Evolutionary conservation across 345 rosid species (phyloP).

Genomic region (Nephelium lappaceum): DNA sequence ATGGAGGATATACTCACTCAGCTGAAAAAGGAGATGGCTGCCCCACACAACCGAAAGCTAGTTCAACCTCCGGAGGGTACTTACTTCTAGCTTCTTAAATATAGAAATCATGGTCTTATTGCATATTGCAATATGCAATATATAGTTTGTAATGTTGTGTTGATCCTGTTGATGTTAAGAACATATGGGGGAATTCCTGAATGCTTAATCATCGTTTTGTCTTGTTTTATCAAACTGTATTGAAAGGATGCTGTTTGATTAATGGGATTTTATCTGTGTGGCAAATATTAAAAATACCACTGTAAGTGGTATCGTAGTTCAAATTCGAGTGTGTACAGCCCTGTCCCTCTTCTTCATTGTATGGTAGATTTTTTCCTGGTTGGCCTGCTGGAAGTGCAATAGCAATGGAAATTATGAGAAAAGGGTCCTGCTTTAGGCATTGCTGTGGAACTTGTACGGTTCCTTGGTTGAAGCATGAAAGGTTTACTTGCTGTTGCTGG

Average conservation of each 20-base stretch:
- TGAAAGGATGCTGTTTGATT: conserved; percentile 33
- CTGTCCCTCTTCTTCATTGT: neutral
- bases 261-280: conserved; percentile 32
- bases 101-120: conserved; percentile 28
- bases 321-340: neutral
- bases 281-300: conserved; percentile 12
- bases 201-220: conserved; percentile 40
- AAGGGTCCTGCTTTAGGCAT: neutral
- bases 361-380: neutral
- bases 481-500: neutral
- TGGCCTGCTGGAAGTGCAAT: neutral
- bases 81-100: conserved; percentile 59
- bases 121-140: conserved; percentile 40
- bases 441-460: neutral
- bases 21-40: conserved; percentile 80
- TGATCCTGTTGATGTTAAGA: conserved; percentile 41
- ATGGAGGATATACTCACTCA: conserved; percentile 78
- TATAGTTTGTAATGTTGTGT: conserved; percentile 53
- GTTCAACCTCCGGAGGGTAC: conserved; percentile 88
- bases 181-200: conserved; percentile 42
- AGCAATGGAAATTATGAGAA: neutral
- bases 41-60: conserved; percentile 74
- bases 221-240: conserved; percentile 36
- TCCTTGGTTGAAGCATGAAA: neutral
- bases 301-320: conserved; percentile 4